Evolutionary conservation across 2,329 filamentous ascomycete species (phyloP).

Genomic region (Cytospora mali): DNA sequence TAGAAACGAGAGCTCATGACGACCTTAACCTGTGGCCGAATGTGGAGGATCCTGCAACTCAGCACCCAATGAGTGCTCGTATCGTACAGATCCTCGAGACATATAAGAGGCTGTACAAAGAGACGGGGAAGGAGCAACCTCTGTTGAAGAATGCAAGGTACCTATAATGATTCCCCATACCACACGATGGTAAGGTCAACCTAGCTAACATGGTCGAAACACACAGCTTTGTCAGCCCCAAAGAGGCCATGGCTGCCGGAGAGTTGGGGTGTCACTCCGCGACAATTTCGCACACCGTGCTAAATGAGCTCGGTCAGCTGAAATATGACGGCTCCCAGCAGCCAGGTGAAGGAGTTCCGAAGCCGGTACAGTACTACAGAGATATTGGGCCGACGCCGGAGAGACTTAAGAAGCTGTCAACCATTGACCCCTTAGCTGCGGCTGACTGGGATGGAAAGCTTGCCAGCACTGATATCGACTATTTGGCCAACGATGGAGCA

Average conservation of each 20-base stretch:
- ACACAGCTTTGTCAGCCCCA: constrained; percentile 44
- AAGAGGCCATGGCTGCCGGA: constrained; percentile 49
- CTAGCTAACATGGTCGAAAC: constrained; percentile 12
- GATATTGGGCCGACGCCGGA: constrained; percentile 38
- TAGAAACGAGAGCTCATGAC: constrained; percentile 48
- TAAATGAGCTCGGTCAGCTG: constrained; percentile 44
- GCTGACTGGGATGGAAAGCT: constrained; percentile 44
- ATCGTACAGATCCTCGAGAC: constrained; percentile 53
- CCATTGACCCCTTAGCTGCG: constrained; percentile 44
- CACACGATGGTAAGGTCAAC: neutral
- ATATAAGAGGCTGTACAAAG: constrained; percentile 47
- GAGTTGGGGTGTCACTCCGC: constrained; percentile 51
- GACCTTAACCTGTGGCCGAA: constrained; percentile 49
- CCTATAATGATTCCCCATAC: constrained; percentile 1
- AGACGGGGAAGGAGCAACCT: constrained; percentile 52
- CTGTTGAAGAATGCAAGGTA: constrained; percentile 50
- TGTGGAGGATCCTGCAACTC: constrained; percentile 47
- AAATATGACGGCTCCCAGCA: constrained; percentile 42
- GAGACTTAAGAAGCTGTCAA: constrained; percentile 40
- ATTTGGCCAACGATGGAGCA: constrained; percentile 48
- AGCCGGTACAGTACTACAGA: constrained; percentile 45
- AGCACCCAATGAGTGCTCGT: constrained; percentile 51
- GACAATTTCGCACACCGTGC: constrained; percentile 45
- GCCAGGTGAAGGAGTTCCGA: constrained; percentile 43
- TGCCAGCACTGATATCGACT: constrained; percentile 46